Evolutionary conservation across 108 stramenopile genomes (phyloP), one percentile per base, ranked within the genome.

Genomic region (Cyclotella distinguenda): DNA sequence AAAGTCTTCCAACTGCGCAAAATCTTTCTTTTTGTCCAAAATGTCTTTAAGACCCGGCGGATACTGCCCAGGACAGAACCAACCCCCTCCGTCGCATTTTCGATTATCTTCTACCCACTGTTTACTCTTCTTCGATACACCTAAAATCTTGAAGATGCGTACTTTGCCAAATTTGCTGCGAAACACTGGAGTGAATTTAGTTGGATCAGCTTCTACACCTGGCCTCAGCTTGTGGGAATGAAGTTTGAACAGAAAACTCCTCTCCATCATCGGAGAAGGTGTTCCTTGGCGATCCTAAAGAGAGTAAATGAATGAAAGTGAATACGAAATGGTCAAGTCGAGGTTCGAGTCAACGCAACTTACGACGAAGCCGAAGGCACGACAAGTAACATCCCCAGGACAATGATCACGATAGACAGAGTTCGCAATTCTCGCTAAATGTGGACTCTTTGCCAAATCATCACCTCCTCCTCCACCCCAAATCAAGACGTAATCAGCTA

Each of bases 351-450:
- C 22, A 12, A n/a, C 9, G 4, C 26, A 36, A 52, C 34, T 52
- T 78, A 84, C 86, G 27, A 90, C 66, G 49, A 96, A 90, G 16
- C 93, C 93, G 80, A 87, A 93, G 9, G 82, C 67, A 21, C 91
- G 82, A 77, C 96, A 97, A 31, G 95, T 92, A 5, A 91, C 88
- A 80, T 97, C 99, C 19, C 85, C 84, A 19, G 93, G 94, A 78
- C 97, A 97, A 53, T 96, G 91, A 79, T 96, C 91, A 35, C 93
- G 86, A 63, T 95, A 98, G n/a, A 99, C 97, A 16, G 90, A 92
- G 70, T 93, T 94, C n/a, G 95, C 97, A 69, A 99, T 98, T 34
- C 97, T 77, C 28, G 95, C 96, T 61, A 97, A 85, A 73, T 97
- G 96, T 16, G 96, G 94, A 74, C 85, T 89, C 79, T 98, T 98